Base-by-base conservation (phyloP, 768 basidiomycete species). In the Tulasnella sp. region DNA sequence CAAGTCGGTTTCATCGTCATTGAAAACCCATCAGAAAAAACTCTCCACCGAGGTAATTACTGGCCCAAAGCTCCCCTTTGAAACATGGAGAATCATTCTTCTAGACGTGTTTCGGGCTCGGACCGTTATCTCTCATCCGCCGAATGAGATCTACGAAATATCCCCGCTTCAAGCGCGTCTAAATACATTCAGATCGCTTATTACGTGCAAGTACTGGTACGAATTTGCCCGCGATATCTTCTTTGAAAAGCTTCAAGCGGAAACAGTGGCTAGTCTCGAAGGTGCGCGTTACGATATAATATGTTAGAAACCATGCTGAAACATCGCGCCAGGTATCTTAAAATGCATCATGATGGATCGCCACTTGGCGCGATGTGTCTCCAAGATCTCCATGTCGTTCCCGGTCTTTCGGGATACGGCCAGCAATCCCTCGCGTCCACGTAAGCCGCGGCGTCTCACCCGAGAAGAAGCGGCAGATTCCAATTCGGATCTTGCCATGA, bases 221-320 rank as follows among this genome's bases (percentile, higher is more conserved):
- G 35, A 20, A 19, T 49, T 55, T 27, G 58, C 58, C 15, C 35
- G 48, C 16, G 53, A 54, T 40, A 54, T 58, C 19, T 58, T 58
- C 34, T 51, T 57, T 13, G 57, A 58, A 45, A 45, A 58, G 6
- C 29, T 58, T 6, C 25, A 55, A 34, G 57, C 49, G 13, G 31
- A 51, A 20, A 58, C 53, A 8, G 27, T 45, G 20, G 54, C 54
- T 12, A 46, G 58, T 13, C 42, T 58, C 35, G 25, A 31, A 12
- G 57, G 51, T 31, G 22, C 19, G 49, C 15, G 20, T n/a, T 10
- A 9, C 15, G 40, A 20, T n/a, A 19, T n/a, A 4, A 20, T 13
- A 27, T 51, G 9, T 5, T 28, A n/a, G 6, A 35, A 47, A 3
- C n/a, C 5, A 3, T 47, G 7, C 45, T 31, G 20, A 19, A 3